Base-by-base conservation (phyloP, 495 filamentous ascomycete genomes). In the Aspergillus baeticus region DNA sequence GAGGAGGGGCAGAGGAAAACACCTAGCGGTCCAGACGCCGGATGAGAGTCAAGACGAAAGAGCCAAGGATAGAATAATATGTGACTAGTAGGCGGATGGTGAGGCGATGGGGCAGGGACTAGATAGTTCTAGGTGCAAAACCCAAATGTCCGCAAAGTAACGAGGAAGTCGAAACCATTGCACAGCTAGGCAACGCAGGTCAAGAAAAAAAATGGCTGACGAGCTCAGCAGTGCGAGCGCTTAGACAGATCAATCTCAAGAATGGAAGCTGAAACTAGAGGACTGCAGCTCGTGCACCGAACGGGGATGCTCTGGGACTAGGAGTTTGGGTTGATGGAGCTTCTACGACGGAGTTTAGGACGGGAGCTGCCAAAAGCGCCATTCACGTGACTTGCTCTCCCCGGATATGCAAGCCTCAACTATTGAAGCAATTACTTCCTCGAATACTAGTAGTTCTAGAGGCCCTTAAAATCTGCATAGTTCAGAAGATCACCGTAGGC, bases 321-420 rank as follows among this genome's bases (percentile, higher is more conserved):
- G 50, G 55, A 63, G 55, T 59, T 50, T 54, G 53, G n/a, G 52
- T 57, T 51, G 46, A 57, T 66, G 60, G 33, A 66, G 60, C 63
- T 61, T 29, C 63, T 57, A 55, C 47, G 63, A 54, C 31, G 18
- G 47, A 52, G 60, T 61, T 61, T 47, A 63, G 54, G 49, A 55
- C 51, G 51, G 52, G 7, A 51, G 26, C 26, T 48, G 7, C 49
- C 26, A 38, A 49, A 57, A 17, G 45, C 29, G 55, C 50, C 55
- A 36, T 42, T 26, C 63, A 66, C 63, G 63, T 66, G 63, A 66
- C 60, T 17, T 33, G 5, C 15, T 18, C 35, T 51, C 34, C 41
- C 43, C 36, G 29, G 15, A 48, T 21, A 50, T 41, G 20, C 29
- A 46, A 38, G 45, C 36, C 36, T 10, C 49, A 49, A 34, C 21